phyloP scores from a whole-genome alignment of 257 asterid genomes.

The Lycium ferocissimum region DNA sequence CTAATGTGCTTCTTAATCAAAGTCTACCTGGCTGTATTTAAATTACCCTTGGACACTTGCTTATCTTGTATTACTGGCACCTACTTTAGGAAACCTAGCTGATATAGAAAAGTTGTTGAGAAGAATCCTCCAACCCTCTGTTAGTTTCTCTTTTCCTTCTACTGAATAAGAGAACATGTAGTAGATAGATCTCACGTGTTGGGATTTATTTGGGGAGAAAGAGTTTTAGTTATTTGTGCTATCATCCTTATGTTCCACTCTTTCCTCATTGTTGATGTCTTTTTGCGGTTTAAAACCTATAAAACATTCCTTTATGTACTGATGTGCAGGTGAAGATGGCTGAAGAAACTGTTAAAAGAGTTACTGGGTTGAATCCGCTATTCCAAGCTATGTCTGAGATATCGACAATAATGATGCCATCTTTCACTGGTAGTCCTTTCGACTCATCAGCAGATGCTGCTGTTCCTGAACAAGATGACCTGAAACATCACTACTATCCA shows the following conservation, averaged over 20 bases:
- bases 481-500: conserved; percentile 59
- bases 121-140: conserved; percentile 5
- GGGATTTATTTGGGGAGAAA: not conserved
- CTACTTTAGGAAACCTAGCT: conserved; percentile 7
- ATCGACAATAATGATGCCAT: conserved; percentile 63
- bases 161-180: not conserved
- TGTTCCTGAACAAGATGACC: conserved; percentile 68
- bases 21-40: conserved; percentile 13
- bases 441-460: conserved; percentile 73
- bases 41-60: not conserved
- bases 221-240: not conserved
- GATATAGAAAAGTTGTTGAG: conserved; percentile 1
- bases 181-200: not conserved
- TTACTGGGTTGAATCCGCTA: conserved; percentile 81
- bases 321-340: conserved; percentile 89
- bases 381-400: conserved; percentile 87
- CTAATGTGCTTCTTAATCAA: conserved; percentile 22
- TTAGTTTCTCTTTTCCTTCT: not conserved
- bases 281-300: conserved; percentile 1
- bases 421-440: conserved; percentile 65
- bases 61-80: conserved; percentile 13
- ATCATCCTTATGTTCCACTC: not conserved
- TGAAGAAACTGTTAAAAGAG: conserved; percentile 87
- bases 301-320: not conserved
- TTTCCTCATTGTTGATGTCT: conserved; percentile 1